Percentiles rank a stretch among this genome's conserved stretches.
Evolutionary conservation across 768 basidiomycete genomes (phyloP).

Genomic region (Collybiopsis luxurians): DNA sequence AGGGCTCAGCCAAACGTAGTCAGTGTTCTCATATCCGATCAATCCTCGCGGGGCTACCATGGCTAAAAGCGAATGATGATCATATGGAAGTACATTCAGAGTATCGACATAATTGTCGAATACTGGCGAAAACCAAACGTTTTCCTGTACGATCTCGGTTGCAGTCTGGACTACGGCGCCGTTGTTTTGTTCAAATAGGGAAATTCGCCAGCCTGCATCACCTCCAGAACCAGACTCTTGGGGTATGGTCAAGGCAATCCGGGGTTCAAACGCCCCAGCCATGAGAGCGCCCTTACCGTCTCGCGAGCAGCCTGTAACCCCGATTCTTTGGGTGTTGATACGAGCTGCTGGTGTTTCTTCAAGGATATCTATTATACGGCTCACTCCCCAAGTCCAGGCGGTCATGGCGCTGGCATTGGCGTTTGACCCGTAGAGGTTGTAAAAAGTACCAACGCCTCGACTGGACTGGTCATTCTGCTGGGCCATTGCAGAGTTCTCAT

Average conservation of each 20-base stretch:
- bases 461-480: conserved; percentile 40
- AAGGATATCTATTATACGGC: conserved; percentile 59
- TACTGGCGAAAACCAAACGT: conserved; percentile 57
- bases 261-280: conserved; percentile 56
- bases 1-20: conserved; percentile 55
- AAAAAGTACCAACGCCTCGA: conserved; percentile 57
- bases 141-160: conserved; percentile 56
- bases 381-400: conserved; percentile 63
- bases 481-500: conserved; percentile 53
- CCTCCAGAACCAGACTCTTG: conserved; percentile 66
- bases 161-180: conserved; percentile 52
- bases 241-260: conserved; percentile 57
- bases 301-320: conserved; percentile 58
- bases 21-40: conserved; percentile 53
- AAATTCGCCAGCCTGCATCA: conserved; percentile 59
- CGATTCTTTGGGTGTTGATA: conserved; percentile 48
- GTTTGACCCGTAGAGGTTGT: conserved; percentile 46
- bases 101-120: conserved; percentile 47
- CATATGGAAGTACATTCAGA: conserved; percentile 48
- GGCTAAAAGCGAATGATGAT: conserved; percentile 57
- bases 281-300: conserved; percentile 61
- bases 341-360: conserved; percentile 43
- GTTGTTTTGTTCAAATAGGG: conserved; percentile 40
- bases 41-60: conserved; percentile 55
- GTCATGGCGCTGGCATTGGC: conserved; percentile 52